Evolutionary conservation across 352 stramenopile genomes (phyloP).

Genomic region (Phytophthora multivora): DNA sequence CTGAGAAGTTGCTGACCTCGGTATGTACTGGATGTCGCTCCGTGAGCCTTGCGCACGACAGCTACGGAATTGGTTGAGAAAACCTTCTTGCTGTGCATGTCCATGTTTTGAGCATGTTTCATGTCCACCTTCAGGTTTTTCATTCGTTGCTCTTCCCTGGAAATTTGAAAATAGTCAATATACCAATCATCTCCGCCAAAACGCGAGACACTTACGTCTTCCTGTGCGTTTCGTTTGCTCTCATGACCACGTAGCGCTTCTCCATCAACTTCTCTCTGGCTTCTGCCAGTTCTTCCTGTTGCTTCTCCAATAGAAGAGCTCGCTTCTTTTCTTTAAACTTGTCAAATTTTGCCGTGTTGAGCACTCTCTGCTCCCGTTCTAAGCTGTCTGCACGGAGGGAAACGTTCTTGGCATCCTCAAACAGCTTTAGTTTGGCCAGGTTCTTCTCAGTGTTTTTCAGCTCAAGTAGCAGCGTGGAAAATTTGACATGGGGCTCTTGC

Average conservation of each 20-base stretch:
- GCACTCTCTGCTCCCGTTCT: constrained; percentile 58
- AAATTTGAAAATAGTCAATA: constrained; percentile 1
- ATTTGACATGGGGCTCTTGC: constrained; percentile 67
- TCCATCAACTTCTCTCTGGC: constrained; percentile 73
- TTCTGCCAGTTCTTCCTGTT: constrained; percentile 59
- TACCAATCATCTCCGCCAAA: background rate
- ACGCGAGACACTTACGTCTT: constrained; percentile 45
- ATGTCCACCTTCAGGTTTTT: constrained; percentile 72
- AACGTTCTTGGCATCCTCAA: constrained; percentile 80
- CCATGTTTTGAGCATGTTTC: constrained; percentile 62
- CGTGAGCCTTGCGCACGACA: constrained; percentile 46
- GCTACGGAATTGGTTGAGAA: constrained; percentile 60
- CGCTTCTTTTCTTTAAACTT: constrained; percentile 66
- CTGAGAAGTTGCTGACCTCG: constrained; percentile 75
- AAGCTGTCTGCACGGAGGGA: constrained; percentile 60
- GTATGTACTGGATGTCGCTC: constrained; percentile 57
- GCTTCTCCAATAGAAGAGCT: constrained; percentile 52
- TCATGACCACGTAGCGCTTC: constrained; percentile 70
- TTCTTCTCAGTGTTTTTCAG: constrained; percentile 77
- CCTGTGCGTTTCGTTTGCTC: constrained; percentile 57
- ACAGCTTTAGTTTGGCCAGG: constrained; percentile 59
- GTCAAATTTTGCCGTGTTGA: constrained; percentile 55
- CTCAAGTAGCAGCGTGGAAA: constrained; percentile 72
- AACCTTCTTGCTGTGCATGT: constrained; percentile 61
- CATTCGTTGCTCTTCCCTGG: constrained; percentile 70